These are phyloP conservation scores for Fusarium chaquense DNA, from an alignment of 2,329 filamentous ascomycete genomes.

Conservation along the genomic window DNA sequence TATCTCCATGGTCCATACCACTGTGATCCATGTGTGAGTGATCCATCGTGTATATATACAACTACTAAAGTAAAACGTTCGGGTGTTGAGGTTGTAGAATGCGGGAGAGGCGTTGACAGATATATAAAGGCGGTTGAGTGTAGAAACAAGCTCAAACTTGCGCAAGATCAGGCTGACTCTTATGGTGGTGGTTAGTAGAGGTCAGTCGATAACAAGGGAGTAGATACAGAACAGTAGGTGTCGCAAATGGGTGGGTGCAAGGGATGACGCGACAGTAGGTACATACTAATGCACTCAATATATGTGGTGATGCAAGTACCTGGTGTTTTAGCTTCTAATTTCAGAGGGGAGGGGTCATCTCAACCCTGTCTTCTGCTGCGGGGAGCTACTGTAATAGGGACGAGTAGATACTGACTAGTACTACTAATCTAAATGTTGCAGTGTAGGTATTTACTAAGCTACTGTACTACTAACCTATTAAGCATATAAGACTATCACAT, in stretches of 20 bases:
- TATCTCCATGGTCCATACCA: slow-evolving; percentile 58
- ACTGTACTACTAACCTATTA: neutral
- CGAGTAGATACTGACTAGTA: neutral
- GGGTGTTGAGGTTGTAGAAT: neutral
- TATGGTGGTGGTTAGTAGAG: slow-evolving; percentile 17
- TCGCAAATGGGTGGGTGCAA: slow-evolving; percentile 12
- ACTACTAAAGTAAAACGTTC: neutral
- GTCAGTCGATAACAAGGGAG: slow-evolving; percentile 22
- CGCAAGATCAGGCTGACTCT: slow-evolving; percentile 46
- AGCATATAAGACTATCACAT: neutral
- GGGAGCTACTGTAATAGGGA: slow-evolving; percentile 2
- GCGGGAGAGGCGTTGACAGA: neutral
- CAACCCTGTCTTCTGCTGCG: slow-evolving; percentile 21
- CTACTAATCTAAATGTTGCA: neutral
- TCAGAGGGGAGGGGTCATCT: slow-evolving; percentile 10
- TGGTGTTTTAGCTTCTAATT: slow-evolving; percentile 10
- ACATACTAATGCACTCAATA: slow-evolving; percentile 1
- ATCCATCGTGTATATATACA: slow-evolving; percentile 52
- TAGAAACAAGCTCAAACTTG: slow-evolving; percentile 58
- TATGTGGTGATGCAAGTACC: slow-evolving; percentile 6
- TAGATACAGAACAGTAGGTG: neutral
- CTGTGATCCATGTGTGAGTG: slow-evolving; percentile 60
- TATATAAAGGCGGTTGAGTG: slow-evolving; percentile 9
- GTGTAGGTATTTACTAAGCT: neutral
- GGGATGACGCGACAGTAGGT: slow-evolving; percentile 27